phyloP scores from a whole-genome alignment of 192 early-diverging fungal species.

The Rhizophagus clarus region DNA sequence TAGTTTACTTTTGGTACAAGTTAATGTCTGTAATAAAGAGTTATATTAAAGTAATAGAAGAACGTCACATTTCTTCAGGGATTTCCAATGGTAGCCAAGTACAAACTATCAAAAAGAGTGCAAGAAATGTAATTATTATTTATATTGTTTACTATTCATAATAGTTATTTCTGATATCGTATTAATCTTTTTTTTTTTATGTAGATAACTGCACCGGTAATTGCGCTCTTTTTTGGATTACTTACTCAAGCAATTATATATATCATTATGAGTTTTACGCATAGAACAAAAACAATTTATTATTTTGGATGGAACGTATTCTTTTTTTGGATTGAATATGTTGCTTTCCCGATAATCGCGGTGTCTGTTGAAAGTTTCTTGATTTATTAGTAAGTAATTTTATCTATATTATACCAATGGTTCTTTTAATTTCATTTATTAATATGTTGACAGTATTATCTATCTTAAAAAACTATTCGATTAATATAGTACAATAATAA shows the following conservation, averaged over 20 bases:
- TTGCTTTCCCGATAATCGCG: neutral
- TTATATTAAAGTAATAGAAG: neutral
- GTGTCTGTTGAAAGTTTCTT: neutral
- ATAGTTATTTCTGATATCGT: neutral
- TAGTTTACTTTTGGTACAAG: neutral
- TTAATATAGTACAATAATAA: no score
- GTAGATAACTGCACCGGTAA: neutral
- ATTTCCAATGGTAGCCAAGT: neutral
- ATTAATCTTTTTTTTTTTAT: neutral
- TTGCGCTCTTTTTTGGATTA: neutral
- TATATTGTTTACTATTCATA: neutral
- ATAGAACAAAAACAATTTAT: neutral
- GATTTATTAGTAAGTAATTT: neutral
- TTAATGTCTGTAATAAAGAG: neutral
- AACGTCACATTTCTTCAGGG: neutral
- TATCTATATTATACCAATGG: no score
- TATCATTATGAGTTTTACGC: neutral
- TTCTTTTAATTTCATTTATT: no score
- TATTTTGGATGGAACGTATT: neutral
- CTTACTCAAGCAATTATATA: neutral
- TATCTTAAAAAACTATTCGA: no score
- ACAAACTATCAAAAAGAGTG: neutral
- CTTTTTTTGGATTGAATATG: neutral
- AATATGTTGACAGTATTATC: no score
- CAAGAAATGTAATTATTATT: neutral